A percentile compares a stretch with the other conserved stretches of the same genome.
Conservation (phyloP, 140 eudicot species). For the Stevia rebaudiana region DNA sequence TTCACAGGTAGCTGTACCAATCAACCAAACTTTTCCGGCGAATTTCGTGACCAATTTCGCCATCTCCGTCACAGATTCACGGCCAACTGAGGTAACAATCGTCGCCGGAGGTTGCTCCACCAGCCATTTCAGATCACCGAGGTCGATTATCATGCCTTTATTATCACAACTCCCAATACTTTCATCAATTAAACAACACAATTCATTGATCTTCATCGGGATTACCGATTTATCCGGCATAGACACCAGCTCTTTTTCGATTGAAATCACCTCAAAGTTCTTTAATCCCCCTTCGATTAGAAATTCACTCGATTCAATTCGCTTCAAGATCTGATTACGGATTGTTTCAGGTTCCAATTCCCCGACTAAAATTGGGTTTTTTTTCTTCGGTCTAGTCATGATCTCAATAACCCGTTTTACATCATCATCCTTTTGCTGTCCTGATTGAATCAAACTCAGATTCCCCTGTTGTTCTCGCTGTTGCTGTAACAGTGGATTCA, state of each 20-base stretch:
- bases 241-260: slow-evolving; percentile 39
- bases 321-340: slow-evolving; percentile 49
- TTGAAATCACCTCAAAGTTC: slow-evolving; percentile 43
- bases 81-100: slow-evolving; percentile 40
- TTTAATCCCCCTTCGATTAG: slow-evolving; percentile 26
- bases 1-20: slow-evolving; percentile 95
- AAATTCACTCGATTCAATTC: slow-evolving; percentile 53
- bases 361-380: slow-evolving; percentile 86
- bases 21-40: slow-evolving; percentile 59
- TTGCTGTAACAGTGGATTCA: slow-evolving; percentile 43
- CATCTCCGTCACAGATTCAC: slow-evolving; percentile 67
- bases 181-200: slow-evolving; percentile 40
- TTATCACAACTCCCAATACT: slow-evolving; percentile 26
- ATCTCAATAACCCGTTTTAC: slow-evolving; percentile 68
- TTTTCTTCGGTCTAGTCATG: slow-evolving; percentile 48
- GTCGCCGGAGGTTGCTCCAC: slow-evolving; percentile 57
- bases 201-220: slow-evolving; percentile 44
- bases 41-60: slow-evolving; percentile 49
- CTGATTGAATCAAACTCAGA: slow-evolving; percentile 12
- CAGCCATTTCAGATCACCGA: slow-evolving; percentile 89
- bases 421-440: slow-evolving; percentile 47
- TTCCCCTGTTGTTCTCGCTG: slow-evolving; percentile 24
- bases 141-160: slow-evolving; percentile 48
- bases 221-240: slow-evolving; percentile 34
- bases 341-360: slow-evolving; percentile 69